Base-by-base conservation (phyloP, 2,329 filamentous ascomycete species). In the Sporothrix euskadiensis region DNA sequence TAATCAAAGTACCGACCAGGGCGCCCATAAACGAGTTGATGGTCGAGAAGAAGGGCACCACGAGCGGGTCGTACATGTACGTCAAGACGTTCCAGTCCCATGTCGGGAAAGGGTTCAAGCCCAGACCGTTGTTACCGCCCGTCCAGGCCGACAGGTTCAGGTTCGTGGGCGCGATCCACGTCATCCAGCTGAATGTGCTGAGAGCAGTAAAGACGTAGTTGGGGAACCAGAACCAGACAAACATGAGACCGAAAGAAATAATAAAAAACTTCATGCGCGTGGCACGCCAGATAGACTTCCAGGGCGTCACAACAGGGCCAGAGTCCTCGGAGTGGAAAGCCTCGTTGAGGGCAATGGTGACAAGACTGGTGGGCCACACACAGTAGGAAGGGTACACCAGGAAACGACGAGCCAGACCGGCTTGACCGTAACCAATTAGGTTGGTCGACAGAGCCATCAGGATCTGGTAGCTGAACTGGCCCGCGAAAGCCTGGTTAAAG, bases 1-100 rank as follows among this genome's bases (percentile, higher is more conserved):
- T 82, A 19, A 90, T 81, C 81, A 87, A 85, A 76, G 85, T 85
- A 59, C 85, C 87, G 47, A 87, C 75, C 16, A 89, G 83, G 69
- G 87, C 84, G 41, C 89, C 89, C 61, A 89, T 80, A 75, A 90
- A 83, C 30, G 86, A 88, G 79, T 92, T 92, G 72, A 88, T 83
- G 59, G 89, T 90, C 39, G 87, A 87, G 80, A 89, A 87, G 78
- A 86, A 86, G 3, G 86, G 86, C 8, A 69, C 44, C 19, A 75
- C 49, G 4, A 76, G 68, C 41, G 75, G 75, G 61, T 71, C 66
- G 30, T 14, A 16, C 41, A 61, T 71, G 49, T 56, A 69, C 69
- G 77, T 71, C 32, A 71, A 16, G 22, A 75, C 78, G 72, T 81
- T 81, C 82, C 83, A 85, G 77, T 85, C 83, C 72, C 82, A 82